Conservation (phyloP, 1,139 yeast species). For the Tardiomyces blankii region DNA sequence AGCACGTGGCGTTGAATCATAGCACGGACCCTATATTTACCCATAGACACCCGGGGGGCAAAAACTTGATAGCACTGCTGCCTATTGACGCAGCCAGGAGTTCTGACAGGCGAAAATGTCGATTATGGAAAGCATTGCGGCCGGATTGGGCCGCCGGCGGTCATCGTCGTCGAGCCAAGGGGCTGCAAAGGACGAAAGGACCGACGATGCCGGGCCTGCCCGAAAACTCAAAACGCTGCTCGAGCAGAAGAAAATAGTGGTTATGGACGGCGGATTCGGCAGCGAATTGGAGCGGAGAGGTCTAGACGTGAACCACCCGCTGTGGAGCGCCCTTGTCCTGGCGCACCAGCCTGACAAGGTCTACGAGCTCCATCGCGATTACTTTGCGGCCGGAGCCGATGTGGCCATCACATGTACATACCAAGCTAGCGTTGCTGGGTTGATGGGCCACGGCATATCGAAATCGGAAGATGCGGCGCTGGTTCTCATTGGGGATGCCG, state of each 20-base stretch:
- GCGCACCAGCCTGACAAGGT: slow-evolving; percentile 37
- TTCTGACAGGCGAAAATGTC: too few relatives aligned
- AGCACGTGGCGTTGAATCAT: too few relatives aligned
- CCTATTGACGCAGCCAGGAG: too few relatives aligned
- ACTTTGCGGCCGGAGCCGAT: slow-evolving; percentile 45
- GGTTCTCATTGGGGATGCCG: slow-evolving; percentile 22
- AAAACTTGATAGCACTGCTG: too few relatives aligned
- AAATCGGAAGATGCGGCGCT: slow-evolving; percentile 20
- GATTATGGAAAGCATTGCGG: neutral
- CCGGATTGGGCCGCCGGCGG: neutral
- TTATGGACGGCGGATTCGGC: slow-evolving; percentile 37
- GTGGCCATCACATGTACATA: slow-evolving; percentile 50
- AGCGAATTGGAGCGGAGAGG: slow-evolving; percentile 32
- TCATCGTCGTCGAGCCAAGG: neutral
- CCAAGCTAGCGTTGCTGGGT: slow-evolving; percentile 41
- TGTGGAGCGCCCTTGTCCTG: slow-evolving; percentile 56
- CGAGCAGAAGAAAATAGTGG: slow-evolving; percentile 5
- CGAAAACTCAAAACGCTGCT: neutral
- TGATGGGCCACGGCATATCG: slow-evolving; percentile 23
- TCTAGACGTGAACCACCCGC: slow-evolving; percentile 28
- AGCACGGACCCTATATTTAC: too few relatives aligned
- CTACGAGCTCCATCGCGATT: slow-evolving; percentile 39
- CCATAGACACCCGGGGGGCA: too few relatives aligned
- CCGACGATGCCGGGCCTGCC: neutral
- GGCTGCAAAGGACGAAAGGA: neutral